Percentiles rank a stretch among this genome's conserved stretches.
phyloP scores from a whole-genome alignment of 192 early-diverging fungal genomes.

The Gonapodya prolifera region DNA sequence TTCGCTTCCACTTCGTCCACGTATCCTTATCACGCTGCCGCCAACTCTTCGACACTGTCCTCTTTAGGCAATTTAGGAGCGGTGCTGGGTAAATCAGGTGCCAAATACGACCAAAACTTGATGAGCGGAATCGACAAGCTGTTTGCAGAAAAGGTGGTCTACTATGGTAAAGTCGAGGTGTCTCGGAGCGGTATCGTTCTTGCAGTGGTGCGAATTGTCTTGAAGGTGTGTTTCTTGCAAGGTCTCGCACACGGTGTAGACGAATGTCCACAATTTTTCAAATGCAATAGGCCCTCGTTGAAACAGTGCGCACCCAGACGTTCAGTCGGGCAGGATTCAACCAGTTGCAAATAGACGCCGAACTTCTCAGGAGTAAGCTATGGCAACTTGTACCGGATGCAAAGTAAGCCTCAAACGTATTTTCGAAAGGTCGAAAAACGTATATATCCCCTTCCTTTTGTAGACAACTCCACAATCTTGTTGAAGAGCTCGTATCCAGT shows the following conservation, averaged over 20 bases:
- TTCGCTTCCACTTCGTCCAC: slow-evolving; percentile 5
- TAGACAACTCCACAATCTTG: background rate
- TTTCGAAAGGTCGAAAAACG: too few relatives aligned
- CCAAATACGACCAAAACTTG: background rate
- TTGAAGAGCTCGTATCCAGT: background rate
- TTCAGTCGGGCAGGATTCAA: slow-evolving; percentile 37
- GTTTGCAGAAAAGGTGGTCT: slow-evolving; percentile 54
- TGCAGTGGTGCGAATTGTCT: slow-evolving; percentile 40
- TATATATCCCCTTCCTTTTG: background rate
- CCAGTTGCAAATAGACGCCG: slow-evolving; percentile 56
- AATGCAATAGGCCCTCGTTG: slow-evolving; percentile 25
- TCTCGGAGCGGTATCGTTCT: slow-evolving; percentile 27
- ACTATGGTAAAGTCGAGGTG: slow-evolving; percentile 45
- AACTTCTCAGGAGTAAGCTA: slow-evolving; percentile 22
- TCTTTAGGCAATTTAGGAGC: slow-evolving; percentile 27
- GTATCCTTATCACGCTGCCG: slow-evolving; percentile 17
- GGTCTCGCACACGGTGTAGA: background rate
- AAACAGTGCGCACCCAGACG: slow-evolving; percentile 36
- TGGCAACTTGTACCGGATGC: slow-evolving; percentile 21
- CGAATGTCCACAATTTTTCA: too few relatives aligned
- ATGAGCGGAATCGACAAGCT: slow-evolving; percentile 50
- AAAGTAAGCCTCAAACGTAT: background rate
- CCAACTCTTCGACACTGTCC: slow-evolving; percentile 16
- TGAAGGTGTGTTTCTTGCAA: slow-evolving; percentile 29
- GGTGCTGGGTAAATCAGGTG: slow-evolving; percentile 15